Conservation (phyloP, 2,329 filamentous ascomycete species). For the Purpureocillium lavendulum region DNA sequence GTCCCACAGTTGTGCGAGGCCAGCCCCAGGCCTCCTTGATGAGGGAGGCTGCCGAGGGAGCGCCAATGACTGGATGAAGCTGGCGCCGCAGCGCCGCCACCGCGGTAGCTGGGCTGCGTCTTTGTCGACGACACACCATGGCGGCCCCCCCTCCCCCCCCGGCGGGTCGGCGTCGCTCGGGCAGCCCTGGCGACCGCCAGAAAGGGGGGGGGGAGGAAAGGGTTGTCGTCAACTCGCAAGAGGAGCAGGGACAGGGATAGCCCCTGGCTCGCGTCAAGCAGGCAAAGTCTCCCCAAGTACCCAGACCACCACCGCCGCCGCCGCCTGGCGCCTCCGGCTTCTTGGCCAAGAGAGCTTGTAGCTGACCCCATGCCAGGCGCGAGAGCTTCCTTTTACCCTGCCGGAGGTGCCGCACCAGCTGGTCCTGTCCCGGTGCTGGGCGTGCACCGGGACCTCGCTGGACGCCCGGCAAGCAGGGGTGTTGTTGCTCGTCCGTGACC, state of each 20-base stretch:
- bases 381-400: too few relatives aligned
- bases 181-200: constrained; percentile 2
- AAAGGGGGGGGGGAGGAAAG: neutral
- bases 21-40: constrained; percentile 6
- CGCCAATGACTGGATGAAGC: constrained; percentile 7
- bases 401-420: too few relatives aligned
- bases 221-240: neutral
- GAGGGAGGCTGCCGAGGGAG: constrained; percentile 8
- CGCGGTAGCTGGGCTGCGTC: constrained; percentile 6
- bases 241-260: neutral
- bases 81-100: constrained; percentile 10
- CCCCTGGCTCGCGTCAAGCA: neutral
- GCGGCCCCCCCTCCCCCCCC: constrained; percentile 2
- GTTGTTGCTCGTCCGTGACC: constrained; percentile 9
- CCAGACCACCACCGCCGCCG: neutral
- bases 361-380: too few relatives aligned
- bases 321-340: too few relatives aligned
- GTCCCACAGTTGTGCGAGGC: constrained; percentile 3
- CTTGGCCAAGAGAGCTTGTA: too few relatives aligned
- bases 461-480: constrained; percentile 4
- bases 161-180: constrained; percentile 2
- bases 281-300: constrained; percentile 1
- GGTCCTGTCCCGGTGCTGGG: neutral
- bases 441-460: neutral
- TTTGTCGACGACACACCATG: neutral